Percentiles rank a stretch among this genome's conserved stretches.
Evolutionary conservation across 257 asterid genomes (phyloP).

Genomic region (Misopates orontium): DNA sequence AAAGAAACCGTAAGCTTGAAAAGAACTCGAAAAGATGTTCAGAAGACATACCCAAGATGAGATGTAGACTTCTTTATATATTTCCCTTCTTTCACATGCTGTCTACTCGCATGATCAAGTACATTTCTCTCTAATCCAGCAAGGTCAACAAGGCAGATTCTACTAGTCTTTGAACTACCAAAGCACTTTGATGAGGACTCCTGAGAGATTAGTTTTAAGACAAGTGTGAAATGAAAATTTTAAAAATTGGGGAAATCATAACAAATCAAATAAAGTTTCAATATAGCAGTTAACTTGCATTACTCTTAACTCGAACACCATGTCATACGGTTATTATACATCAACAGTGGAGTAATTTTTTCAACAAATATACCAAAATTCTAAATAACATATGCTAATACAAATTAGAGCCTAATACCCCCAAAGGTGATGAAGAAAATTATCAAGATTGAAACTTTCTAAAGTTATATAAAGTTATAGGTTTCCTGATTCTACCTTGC

Average conservation of each 20-base stretch:
- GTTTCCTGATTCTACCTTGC: constrained; percentile 61
- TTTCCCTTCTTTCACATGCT: constrained; percentile 74
- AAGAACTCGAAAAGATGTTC: constrained; percentile 12
- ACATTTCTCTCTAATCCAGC: constrained; percentile 83
- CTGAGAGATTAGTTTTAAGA: constrained; percentile 39
- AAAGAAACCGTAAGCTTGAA: not conserved
- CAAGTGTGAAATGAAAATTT: not conserved
- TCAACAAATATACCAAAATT: not conserved
- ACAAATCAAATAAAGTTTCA: not conserved
- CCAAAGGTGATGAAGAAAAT: not conserved
- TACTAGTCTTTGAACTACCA: constrained; percentile 87
- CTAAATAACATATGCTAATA: not conserved
- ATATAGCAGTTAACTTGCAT: not conserved
- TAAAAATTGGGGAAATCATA: not conserved
- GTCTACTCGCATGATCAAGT: constrained; percentile 67
- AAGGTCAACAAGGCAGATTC: constrained; percentile 85
- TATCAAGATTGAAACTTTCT: not conserved
- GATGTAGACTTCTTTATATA: constrained; percentile 87
- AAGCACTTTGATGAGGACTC: constrained; percentile 88
- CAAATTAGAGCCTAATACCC: not conserved
- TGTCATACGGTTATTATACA: not conserved
- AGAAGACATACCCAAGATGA: constrained; percentile 75
- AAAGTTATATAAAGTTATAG: not conserved
- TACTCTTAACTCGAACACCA: not conserved
- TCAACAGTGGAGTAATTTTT: not conserved